Conservation (phyloP, 192 early-diverging fungal species). For the Mortierella alpina region DNA sequence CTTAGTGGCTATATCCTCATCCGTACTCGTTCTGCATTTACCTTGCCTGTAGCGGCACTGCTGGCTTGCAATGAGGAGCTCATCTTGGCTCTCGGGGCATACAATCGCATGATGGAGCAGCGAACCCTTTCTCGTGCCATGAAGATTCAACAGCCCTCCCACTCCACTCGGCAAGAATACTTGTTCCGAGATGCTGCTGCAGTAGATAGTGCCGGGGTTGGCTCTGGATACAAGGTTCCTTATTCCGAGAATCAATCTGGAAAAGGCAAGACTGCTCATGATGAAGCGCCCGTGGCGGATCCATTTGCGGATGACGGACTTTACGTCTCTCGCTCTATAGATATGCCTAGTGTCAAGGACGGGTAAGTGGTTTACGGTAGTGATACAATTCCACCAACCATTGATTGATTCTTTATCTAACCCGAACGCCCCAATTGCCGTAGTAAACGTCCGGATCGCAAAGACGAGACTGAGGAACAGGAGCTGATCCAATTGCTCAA, state of each 20-base stretch:
- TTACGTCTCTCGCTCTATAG: neutral
- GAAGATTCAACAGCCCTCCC: neutral
- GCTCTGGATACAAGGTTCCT: neutral
- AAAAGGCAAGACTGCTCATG: neutral
- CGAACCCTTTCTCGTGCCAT: too few species aligned
- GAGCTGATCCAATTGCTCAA: neutral
- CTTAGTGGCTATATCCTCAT: neutral
- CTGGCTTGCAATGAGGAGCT: constrained; percentile 51
- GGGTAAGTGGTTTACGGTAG: constrained; percentile 8
- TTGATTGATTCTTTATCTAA: neutral
- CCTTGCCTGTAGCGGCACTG: constrained; percentile 36
- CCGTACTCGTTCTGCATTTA: constrained; percentile 1
- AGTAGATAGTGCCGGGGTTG: neutral
- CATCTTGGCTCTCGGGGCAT: constrained; percentile 40
- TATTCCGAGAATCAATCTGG: neutral
- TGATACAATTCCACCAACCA: neutral
- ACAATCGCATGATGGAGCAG: constrained; percentile 54
- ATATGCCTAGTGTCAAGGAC: constrained; percentile 13
- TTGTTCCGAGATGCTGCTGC: neutral
- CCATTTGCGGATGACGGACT: constrained; percentile 15
- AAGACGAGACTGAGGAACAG: neutral
- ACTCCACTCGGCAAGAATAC: neutral
- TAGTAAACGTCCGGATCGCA: neutral
- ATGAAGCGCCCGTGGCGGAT: neutral
- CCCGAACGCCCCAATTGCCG: neutral